phyloP scores from a whole-genome alignment of 2,329 filamentous ascomycete species.

The Beauveria pseudobassiana region DNA sequence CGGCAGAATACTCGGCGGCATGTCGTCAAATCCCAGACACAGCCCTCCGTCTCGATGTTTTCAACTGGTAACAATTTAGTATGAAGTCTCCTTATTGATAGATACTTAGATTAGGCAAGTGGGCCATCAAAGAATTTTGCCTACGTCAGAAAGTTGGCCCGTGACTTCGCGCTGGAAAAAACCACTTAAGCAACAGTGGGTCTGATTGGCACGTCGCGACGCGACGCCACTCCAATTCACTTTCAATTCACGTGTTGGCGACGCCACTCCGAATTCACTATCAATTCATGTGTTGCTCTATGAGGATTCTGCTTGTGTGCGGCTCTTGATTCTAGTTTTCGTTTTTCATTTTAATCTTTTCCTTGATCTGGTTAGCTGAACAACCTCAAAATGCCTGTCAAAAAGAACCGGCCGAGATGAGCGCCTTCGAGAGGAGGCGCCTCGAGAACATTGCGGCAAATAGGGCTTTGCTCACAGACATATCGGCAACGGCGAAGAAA shows the following conservation, averaged over 20 bases:
- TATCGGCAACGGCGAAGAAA: slow-evolving; percentile 63
- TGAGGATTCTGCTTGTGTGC: not conserved
- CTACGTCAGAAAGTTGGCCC: slow-evolving; percentile 15
- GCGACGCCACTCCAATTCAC: slow-evolving; percentile 4
- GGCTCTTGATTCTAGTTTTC: not conserved
- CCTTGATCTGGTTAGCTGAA: too few relatives aligned
- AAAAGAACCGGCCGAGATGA: slow-evolving; percentile 45
- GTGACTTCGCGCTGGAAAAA: slow-evolving; percentile 25
- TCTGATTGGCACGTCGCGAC: slow-evolving; percentile 3
- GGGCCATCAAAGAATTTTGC: slow-evolving; percentile 5
- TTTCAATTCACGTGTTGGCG: slow-evolving; percentile 2
- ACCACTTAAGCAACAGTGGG: slow-evolving; percentile 17
- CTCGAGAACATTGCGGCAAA: slow-evolving; percentile 84
- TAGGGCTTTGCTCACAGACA: slow-evolving; percentile 69
- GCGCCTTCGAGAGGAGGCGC: slow-evolving; percentile 78
- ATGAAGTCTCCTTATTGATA: not conserved
- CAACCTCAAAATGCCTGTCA: slow-evolving; percentile 35
- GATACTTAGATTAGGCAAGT: not conserved
- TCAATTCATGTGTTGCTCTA: not conserved
- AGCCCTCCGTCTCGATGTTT: not conserved
- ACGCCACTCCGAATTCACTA: slow-evolving; percentile 4
- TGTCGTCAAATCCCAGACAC: not conserved
- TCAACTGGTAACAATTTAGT: not conserved
- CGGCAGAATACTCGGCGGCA: slow-evolving; percentile 42
- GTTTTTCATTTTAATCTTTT: too few relatives aligned